A percentile compares a stretch with the other conserved stretches of the same genome.
phyloP scores from a whole-genome alignment of 345 rosid species.

The Luvunga scandens region DNA sequence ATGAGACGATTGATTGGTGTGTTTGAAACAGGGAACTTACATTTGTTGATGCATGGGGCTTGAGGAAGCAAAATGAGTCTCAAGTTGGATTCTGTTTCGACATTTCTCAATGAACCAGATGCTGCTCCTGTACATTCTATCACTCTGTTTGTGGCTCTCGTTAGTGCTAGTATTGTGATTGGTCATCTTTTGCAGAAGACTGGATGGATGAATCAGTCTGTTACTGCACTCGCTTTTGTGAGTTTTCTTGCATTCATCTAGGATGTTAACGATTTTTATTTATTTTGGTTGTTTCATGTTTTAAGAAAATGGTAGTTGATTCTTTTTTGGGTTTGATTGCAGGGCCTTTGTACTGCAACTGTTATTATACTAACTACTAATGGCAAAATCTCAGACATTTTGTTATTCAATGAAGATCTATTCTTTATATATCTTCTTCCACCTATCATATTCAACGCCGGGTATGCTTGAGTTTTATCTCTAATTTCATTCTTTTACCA shows the following conservation, averaged over 20 bases:
- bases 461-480: conserved; percentile 38
- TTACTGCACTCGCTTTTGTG: conserved; percentile 65
- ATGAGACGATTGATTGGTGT: not conserved
- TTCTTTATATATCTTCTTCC: conserved; percentile 90
- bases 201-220: conserved; percentile 80
- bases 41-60: not conserved
- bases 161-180: conserved; percentile 64
- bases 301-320: not conserved
- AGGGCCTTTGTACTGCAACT: conserved; percentile 75
- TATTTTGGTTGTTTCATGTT: conserved; percentile 1
- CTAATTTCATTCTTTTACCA: not conserved
- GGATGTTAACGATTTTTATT: not conserved
- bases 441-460: conserved; percentile 91
- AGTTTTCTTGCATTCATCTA: conserved; percentile 22
- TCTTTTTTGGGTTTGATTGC: conserved; percentile 21
- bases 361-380: conserved; percentile 51
- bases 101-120: conserved; percentile 25
- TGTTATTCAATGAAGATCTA: conserved; percentile 73
- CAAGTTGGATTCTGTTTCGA: conserved; percentile 20
- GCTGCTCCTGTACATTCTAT: conserved; percentile 46
- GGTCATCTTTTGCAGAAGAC: conserved; percentile 68
- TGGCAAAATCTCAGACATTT: conserved; percentile 63
- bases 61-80: conserved; percentile 28
- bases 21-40: conserved; percentile 24
- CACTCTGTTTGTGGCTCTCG: conserved; percentile 65